These are phyloP conservation scores for Pisolithus albus DNA, from an alignment of 768 basidiomycete species.

Conservation along the genomic window DNA sequence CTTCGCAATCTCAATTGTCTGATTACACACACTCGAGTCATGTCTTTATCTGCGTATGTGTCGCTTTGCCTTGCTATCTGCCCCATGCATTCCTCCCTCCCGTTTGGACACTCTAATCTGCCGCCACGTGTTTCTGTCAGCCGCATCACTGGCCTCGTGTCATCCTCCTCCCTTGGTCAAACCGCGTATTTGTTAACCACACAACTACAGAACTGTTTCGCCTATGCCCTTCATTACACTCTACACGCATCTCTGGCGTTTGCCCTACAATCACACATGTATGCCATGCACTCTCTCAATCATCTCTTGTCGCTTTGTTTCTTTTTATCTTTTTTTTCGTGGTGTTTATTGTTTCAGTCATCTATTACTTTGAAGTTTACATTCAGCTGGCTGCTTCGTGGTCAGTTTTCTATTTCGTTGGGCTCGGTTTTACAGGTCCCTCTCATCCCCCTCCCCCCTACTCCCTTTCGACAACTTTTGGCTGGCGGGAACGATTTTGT, in stretches of 20 bases:
- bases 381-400: slow-evolving; percentile 18
- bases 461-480: slow-evolving; percentile 6
- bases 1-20: slow-evolving; percentile 32
- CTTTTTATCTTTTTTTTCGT: slow-evolving; percentile 6
- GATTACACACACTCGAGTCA: slow-evolving; percentile 31
- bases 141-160: slow-evolving; percentile 17
- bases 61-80: slow-evolving; percentile 33
- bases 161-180: slow-evolving; percentile 22
- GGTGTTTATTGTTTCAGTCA: slow-evolving; percentile 16
- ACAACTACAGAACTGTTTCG: slow-evolving; percentile 31
- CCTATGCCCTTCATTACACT: slow-evolving; percentile 16
- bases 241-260: slow-evolving; percentile 16
- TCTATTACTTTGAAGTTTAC: slow-evolving; percentile 23
- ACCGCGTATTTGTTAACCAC: slow-evolving; percentile 28
- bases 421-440: slow-evolving; percentile 3
- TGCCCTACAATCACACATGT: slow-evolving; percentile 18
- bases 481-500: slow-evolving; percentile 21
- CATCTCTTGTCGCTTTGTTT: slow-evolving; percentile 20
- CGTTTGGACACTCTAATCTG: slow-evolving; percentile 7
- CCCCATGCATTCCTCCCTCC: slow-evolving; percentile 24
- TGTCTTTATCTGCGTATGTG: slow-evolving; percentile 30
- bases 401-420: slow-evolving; percentile 24
- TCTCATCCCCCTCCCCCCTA: not conserved
- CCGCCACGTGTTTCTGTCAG: slow-evolving; percentile 11
- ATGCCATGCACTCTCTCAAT: slow-evolving; percentile 15